phyloP scores from a whole-genome alignment of 2,329 filamentous ascomycete genomes.

The Xylariales sp. region DNA sequence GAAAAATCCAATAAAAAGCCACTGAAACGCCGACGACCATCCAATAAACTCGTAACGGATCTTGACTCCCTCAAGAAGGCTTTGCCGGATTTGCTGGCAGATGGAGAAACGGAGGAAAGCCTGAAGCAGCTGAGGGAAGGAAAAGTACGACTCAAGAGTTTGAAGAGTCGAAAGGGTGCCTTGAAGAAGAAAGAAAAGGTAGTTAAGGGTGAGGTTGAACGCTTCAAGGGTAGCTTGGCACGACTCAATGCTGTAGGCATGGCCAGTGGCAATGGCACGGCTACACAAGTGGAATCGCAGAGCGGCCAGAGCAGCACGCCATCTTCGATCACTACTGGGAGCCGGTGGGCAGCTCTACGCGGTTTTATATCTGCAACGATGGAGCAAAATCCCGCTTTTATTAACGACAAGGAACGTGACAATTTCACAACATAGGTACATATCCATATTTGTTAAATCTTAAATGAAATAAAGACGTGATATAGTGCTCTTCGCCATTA shows the following conservation, averaged over 20 bases:
- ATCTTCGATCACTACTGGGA: constrained; percentile 38
- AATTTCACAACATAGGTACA: constrained; percentile 11
- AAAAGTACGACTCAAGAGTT: constrained; percentile 68
- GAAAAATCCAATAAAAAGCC: constrained; percentile 52
- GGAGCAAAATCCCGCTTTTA: constrained; percentile 81
- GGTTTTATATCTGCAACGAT: constrained; percentile 82
- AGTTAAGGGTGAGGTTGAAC: constrained; percentile 74
- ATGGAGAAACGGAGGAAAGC: constrained; percentile 41
- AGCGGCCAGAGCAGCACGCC: constrained; percentile 12
- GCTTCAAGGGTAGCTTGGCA: constrained; percentile 81
- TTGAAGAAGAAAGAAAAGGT: constrained; percentile 79
- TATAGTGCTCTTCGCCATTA: too few species aligned
- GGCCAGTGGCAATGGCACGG: constrained; percentile 9
- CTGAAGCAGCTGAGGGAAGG: constrained; percentile 41
- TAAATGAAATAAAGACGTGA: too few species aligned
- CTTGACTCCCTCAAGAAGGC: constrained; percentile 76
- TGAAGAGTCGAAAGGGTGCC: constrained; percentile 72
- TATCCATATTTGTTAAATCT: neutral
- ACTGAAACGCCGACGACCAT: constrained; percentile 62
- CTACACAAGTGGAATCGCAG: constrained; percentile 12
- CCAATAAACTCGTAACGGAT: constrained; percentile 73
- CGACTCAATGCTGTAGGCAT: constrained; percentile 51
- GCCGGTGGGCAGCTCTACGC: constrained; percentile 76
- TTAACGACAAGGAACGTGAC: constrained; percentile 19
- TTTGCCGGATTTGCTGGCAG: constrained; percentile 58